Evolutionary conservation across 495 filamentous ascomycete species (phyloP), one percentile per base, ranked within the genome.

Genomic region (Cercophora samala): DNA sequence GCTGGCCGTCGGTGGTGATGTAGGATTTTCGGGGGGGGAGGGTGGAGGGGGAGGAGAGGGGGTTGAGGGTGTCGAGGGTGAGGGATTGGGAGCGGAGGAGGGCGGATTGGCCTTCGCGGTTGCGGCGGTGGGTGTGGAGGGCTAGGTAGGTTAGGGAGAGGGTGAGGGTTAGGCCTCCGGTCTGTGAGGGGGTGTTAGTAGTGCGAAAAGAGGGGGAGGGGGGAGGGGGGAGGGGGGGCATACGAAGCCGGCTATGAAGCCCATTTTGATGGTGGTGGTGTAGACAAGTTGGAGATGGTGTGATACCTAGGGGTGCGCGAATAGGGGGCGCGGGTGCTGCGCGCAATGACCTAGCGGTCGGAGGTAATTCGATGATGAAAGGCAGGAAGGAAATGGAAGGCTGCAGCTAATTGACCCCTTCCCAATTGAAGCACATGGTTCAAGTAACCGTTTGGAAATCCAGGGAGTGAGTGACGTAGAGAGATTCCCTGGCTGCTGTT

Each of bases 121-220:
- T 90, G 63, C 81, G 84, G 51, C 87, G 84, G 80, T 98, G 93
- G 6, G 90, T 79, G 74, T 87, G 80, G 25, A 96, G 77, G 63
- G 89, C 86, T 61, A 97, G 86, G 82, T 96, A 97, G 72, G 95
- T 85, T 64, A 91, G 72, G 24, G 89, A 87, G 58, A 92, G 87
- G 58, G 94, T 96, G 52, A 99, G 83, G 69, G 94, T 91, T 52
- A 95, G 85, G 70, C 95, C 93, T 72, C 92, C 89, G 73, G 93
- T 84, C 90, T 91, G 66, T 15, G 67, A 63, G 53, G 70, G 59
- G n/a, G n/a, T n/a, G 4, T 29, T 29, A 5, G 32, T 54, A 19
- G 51, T 42, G 13, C 8, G 1, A 19, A 46, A 13, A 46, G 11
- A 17, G 13, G 37, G 37, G 37, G 37, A 46, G 1, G 37, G 15